Base-by-base conservation (phyloP, 768 basidiomycete species). In the Amanita exitialis region DNA sequence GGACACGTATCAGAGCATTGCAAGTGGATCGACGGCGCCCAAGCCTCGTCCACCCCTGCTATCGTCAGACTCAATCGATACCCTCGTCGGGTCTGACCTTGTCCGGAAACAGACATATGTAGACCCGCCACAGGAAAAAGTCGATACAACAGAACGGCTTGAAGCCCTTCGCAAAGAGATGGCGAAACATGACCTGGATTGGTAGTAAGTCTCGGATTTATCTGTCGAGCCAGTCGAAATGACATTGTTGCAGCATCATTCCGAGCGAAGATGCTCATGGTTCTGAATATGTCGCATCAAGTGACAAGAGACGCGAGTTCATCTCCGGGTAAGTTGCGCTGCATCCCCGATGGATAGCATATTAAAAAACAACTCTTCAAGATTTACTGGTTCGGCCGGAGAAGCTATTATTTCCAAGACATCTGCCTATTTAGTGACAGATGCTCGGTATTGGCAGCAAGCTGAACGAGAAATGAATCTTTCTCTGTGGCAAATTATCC, bases 371-470 rank as follows among this genome's bases (percentile, higher is more conserved):
- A 36, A 27, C 44, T 20, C 23, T 30, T 36, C 16, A 45, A 65
- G 59, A 6, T 71, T 70, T 32, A 58, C 61, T 23, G 64, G 62
- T 28, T 78, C 80, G 30, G 79, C 81, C 20, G 90, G 89, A 13
- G 71, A 80, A 53, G 89, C 84, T 9, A 75, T 92, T 41, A 65
- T 91, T 25, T 82, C 86, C 3, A 70, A 70, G 60, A 72, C 71
- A 5, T 67, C 74, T 6, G 90, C 90, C 6, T 90, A 88, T 58
- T 70, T 91, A 39, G 69, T 90, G 55, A 81, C 80, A 16, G 89
- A 92, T 62, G 83, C 90, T 8, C 77, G 88, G 12, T 92, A 92
- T 60, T 92, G 87, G 86, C 57, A 80, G 1, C 90, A 91, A 66
- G 87, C 90, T 15, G 70, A 72, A 6, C 70, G 75, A 3, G 78